Conservation (phyloP, 352 stramenopile genomes). For the Peronospora farinosa region DNA sequence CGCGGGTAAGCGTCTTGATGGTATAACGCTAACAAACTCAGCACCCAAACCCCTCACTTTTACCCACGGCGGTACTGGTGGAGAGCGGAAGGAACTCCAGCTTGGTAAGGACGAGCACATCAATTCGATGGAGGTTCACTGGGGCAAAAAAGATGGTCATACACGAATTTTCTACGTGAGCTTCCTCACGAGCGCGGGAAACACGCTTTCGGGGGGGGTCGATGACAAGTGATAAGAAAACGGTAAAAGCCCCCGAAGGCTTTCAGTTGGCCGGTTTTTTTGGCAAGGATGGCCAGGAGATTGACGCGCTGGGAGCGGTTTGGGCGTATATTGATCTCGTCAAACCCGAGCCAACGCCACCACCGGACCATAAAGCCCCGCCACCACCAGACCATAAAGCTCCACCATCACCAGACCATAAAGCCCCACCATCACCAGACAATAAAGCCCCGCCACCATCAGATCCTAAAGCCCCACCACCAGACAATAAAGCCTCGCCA, state of each 20-base stretch:
- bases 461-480: too few species aligned
- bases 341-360: too few species aligned
- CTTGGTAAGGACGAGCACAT: slow-evolving; percentile 19
- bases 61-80: slow-evolving; percentile 22
- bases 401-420: too few species aligned
- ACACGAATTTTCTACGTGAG: slow-evolving; percentile 25
- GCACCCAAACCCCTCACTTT: slow-evolving; percentile 10
- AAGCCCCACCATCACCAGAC: too few species aligned
- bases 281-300: slow-evolving; percentile 2
- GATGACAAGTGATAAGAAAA: background rate
- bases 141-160: slow-evolving; percentile 17
- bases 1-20: slow-evolving; percentile 16
- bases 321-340: too few species aligned
- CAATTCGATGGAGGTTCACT: slow-evolving; percentile 26
- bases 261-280: slow-evolving; percentile 7
- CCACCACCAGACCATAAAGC: too few species aligned
- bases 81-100: slow-evolving; percentile 7
- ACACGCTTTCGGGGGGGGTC: slow-evolving; percentile 16
- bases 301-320: slow-evolving; percentile 4
- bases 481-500: too few species aligned
- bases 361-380: too few species aligned
- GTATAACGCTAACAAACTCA: slow-evolving; percentile 17
- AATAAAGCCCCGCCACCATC: background rate
- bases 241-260: slow-evolving; percentile 4
- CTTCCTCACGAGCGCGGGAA: slow-evolving; percentile 20